Evolutionary conservation across 192 early-diverging fungal species (phyloP), one percentile per base, ranked within the genome.

Genomic region (Coemansia javaensis): DNA sequence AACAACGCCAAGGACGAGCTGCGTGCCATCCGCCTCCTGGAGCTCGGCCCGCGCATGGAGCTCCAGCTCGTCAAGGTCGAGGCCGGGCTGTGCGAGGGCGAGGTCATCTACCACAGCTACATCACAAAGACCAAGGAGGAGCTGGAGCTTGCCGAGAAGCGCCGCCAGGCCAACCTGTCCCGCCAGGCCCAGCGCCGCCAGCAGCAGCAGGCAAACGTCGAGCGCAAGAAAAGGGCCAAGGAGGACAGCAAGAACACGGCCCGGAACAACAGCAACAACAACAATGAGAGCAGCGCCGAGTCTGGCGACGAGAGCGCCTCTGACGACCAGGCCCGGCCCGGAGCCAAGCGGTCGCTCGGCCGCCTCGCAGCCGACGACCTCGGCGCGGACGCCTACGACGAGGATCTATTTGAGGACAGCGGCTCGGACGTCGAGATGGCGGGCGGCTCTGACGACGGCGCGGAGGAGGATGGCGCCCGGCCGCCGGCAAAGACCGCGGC

Each of bases 31-130:
- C 79, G 83, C 17, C 73, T 99, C 18, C 62, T 81, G 14, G 96
- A 99, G 74, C 59, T 97, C 5, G 96, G 96, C 2, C 96, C 96
- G 20, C 78, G 94, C 23, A 82, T 99, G 82, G 81, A 89, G 32
- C 69, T 97, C 34, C 55, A 73, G 38, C 72, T 99, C 37, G 59
- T 89, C 45, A 99, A 99, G 79, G 85, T 99, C 34, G 81, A 93
- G 56, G 81, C 61, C 30, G 96, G 91, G 1, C 53, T 99, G 45
- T 91, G 91, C 52, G 85, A 82, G 31, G 96, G 94, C 28, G 90
- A 95, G 37, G 84, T 99, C n/a, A 64, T 99, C 21, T 90, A 86
- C 67, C 94, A 99, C 74, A 79, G 79, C 36, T 84, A 82, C 53
- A 55, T 91, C 32, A 64, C 80, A 34, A 90, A 91, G 57, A 76